phyloP scores from a whole-genome alignment of 768 basidiomycete genomes.

The Rhizopogon salebrosus region DNA sequence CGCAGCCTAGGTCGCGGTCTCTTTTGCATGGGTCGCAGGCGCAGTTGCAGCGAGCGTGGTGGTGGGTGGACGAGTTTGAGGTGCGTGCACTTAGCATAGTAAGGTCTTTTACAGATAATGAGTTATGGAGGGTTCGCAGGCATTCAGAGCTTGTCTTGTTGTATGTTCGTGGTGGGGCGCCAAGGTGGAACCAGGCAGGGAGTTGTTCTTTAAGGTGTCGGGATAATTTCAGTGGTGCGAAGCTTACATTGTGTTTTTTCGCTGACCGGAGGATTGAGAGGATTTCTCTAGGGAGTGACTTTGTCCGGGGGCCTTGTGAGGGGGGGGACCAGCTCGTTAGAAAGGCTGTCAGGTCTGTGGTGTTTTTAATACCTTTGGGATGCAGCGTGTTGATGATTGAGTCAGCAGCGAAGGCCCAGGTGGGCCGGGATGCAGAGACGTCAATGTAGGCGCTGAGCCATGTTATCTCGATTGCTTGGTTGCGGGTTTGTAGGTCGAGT shows the following conservation, averaged over 20 bases:
- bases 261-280: neutral
- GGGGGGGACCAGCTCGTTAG: neutral
- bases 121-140: neutral
- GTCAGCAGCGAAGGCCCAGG: neutral
- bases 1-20: neutral
- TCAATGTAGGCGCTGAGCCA: slow-evolving; percentile 3
- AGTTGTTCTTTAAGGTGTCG: neutral
- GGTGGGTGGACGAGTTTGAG: neutral
- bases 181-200: neutral
- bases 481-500: neutral
- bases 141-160: neutral
- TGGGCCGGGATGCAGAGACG: neutral
- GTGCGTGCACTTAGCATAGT: neutral
- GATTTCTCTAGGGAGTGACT: neutral
- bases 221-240: neutral
- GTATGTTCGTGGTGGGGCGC: neutral
- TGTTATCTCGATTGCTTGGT: neutral
- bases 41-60: neutral
- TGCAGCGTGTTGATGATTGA: neutral
- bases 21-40: neutral
- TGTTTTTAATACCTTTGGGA: neutral
- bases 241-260: neutral
- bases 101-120: neutral
- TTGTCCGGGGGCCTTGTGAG: no score
- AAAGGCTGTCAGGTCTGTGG: neutral